These are phyloP conservation scores for Mucor mucedo DNA, from an alignment of 371 early-diverging fungal genomes.

Conservation along the genomic window DNA sequence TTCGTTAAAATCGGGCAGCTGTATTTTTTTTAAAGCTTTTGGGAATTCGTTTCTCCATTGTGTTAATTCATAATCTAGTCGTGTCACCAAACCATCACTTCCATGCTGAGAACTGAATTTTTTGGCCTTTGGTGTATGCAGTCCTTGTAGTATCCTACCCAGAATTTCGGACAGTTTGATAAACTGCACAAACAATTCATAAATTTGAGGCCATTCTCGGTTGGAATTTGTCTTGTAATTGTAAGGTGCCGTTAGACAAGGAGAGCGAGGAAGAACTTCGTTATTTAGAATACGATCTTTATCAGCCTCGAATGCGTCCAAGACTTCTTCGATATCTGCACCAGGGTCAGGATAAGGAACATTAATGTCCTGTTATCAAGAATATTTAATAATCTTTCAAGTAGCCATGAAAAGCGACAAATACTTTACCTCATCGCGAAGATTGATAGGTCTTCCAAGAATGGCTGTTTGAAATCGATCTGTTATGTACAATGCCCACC, in stretches of 20 bases:
- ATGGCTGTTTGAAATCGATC: slow-evolving; percentile 48
- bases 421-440: slow-evolving; percentile 41
- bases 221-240: neutral
- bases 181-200: slow-evolving; percentile 43
- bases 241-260: slow-evolving; percentile 32
- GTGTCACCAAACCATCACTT: slow-evolving; percentile 40
- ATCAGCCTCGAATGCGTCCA: slow-evolving; percentile 40
- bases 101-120: slow-evolving; percentile 39
- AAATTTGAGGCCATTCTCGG: slow-evolving; percentile 29
- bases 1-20: slow-evolving; percentile 37
- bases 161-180: slow-evolving; percentile 46
- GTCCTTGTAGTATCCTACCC: slow-evolving; percentile 41
- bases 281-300: slow-evolving; percentile 10
- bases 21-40: slow-evolving; percentile 30
- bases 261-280: slow-evolving; percentile 26
- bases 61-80: slow-evolving; percentile 44
- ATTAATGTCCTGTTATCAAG: slow-evolving; percentile 34
- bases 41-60: slow-evolving; percentile 48
- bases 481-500: slow-evolving; percentile 48
- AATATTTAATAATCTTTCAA: neutral
- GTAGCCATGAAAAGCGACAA: too few relatives aligned
- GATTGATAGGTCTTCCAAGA: slow-evolving; percentile 40
- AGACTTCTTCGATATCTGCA: slow-evolving; percentile 41
- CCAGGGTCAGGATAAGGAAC: slow-evolving; percentile 39
- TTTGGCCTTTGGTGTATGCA: slow-evolving; percentile 47